Conservation (phyloP, 495 filamentous ascomycete species). For the Chaetomium cochliodes region DNA sequence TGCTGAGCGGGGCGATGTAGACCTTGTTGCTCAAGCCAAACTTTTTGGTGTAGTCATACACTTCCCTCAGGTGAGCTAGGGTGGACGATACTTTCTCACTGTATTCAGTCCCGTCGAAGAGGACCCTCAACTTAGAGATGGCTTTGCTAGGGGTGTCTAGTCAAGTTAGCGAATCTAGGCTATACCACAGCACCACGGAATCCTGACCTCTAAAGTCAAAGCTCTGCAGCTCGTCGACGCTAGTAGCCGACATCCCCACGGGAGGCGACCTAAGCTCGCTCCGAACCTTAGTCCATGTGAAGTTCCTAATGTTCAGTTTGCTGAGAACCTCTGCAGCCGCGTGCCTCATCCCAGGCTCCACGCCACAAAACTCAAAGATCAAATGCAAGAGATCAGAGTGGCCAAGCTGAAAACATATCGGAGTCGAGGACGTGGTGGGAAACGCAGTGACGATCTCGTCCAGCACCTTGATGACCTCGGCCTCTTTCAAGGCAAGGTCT, state of each 20-base stretch:
- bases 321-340: conserved; percentile 80
- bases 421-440: conserved; percentile 64
- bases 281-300: conserved; percentile 81
- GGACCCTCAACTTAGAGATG: conserved; percentile 64
- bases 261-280: conserved; percentile 76
- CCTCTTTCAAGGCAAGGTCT: conserved; percentile 87
- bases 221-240: conserved; percentile 80
- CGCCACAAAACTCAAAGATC: conserved; percentile 84
- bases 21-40: conserved; percentile 75
- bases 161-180: conserved; percentile 5
- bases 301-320: conserved; percentile 80
- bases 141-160: conserved; percentile 70
- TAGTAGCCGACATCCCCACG: conserved; percentile 82
- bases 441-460: conserved; percentile 87
- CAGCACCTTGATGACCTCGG: conserved; percentile 89
- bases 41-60: conserved; percentile 71
- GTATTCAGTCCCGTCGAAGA: conserved; percentile 70
- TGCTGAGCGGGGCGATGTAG: conserved; percentile 81
- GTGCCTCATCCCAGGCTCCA: conserved; percentile 64
- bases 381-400: conserved; percentile 80
- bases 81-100: conserved; percentile 66
- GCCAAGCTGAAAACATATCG: conserved; percentile 90
- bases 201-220: conserved; percentile 81
- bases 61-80: conserved; percentile 72
- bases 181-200: too few species aligned